Evolutionary conservation across 345 rosid genomes (phyloP), one percentile per base, ranked within the genome.

Genomic region (Mallotus nudiflorus): DNA sequence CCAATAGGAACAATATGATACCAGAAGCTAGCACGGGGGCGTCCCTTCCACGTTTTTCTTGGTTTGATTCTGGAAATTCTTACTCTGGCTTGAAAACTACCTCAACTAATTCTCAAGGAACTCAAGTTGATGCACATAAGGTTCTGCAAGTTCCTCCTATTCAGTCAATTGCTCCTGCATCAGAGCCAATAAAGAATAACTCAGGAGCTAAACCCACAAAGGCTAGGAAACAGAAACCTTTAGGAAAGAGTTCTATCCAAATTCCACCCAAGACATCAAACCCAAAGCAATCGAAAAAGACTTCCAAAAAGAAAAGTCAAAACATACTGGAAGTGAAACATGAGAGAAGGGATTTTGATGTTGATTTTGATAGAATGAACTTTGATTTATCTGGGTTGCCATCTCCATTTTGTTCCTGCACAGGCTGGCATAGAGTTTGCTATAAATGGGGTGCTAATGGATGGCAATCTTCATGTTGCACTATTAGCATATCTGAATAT

Each of bases 401-500:
- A 75, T 77, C 92, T 69, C 91, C 89, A 2, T 69, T 82, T 39
- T 90, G 96, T 70, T 85, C 96, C 7, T 86, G 91, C 75, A 83
- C 89, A 27, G 91, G 92, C 12, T 42, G 76, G 29, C 78, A 77
- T 42, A 79, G 80, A 74, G 78, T 77, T 51, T 88, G 92, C 81
- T 84, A 85, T 84, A 83, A 81, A 71, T 88, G 91, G 89, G 96
- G 89, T 33, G 78, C 83, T 62, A 84, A 89, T 24, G 86, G 92
- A 29, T 86, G 96, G 91, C 92, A 90, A 75, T 87, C 92, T 59
- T 85, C 89, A 0, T 90, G 92, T 46, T 90, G 92, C 81, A 88
- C 86, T 29, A 78, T 69, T 6, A 81, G 67, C 33, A 73, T 88
- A 71, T 88, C 88, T 16, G 78, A 82, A 39, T 82, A 80, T 69